These are phyloP conservation scores for Podaxis sp. DNA, from an alignment of 768 basidiomycete genomes.

Conservation along the genomic window DNA sequence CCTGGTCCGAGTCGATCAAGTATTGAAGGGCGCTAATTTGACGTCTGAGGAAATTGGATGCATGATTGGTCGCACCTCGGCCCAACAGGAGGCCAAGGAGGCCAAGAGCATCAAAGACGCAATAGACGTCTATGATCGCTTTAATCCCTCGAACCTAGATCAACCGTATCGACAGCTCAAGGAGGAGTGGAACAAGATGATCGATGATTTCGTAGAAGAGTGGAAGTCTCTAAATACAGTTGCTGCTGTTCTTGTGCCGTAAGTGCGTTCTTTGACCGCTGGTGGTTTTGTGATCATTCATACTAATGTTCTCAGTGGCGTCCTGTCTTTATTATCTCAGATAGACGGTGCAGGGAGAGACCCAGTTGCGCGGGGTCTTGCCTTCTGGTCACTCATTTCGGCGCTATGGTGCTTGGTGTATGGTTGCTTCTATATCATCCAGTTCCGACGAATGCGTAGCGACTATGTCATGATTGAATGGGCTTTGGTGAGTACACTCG, in stretches of 20 bases:
- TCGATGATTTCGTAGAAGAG: neutral
- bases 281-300: neutral
- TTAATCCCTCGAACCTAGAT: neutral
- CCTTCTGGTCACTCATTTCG: conserved; percentile 3
- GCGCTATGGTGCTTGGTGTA: conserved; percentile 11
- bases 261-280: neutral
- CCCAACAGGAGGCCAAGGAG: neutral
- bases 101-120: neutral
- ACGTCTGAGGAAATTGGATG: neutral
- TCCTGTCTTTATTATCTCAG: neutral
- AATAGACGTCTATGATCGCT: neutral
- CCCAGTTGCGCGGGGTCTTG: conserved; percentile 3
- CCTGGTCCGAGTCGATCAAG: neutral
- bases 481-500: conserved; percentile 1
- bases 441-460: conserved; percentile 8
- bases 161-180: neutral
- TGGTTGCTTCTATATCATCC: conserved; percentile 13
- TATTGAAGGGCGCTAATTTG: neutral
- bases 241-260: conserved; percentile 1
- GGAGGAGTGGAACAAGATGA: neutral
- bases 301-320: neutral
- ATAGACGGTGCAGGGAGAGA: conserved; percentile 1
- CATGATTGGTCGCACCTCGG: neutral
- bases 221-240: neutral
- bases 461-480: conserved; percentile 3